These are phyloP conservation scores for Chaetothyriales sp. DNA, from an alignment of 2,329 filamentous ascomycete species.

Conservation along the genomic window DNA sequence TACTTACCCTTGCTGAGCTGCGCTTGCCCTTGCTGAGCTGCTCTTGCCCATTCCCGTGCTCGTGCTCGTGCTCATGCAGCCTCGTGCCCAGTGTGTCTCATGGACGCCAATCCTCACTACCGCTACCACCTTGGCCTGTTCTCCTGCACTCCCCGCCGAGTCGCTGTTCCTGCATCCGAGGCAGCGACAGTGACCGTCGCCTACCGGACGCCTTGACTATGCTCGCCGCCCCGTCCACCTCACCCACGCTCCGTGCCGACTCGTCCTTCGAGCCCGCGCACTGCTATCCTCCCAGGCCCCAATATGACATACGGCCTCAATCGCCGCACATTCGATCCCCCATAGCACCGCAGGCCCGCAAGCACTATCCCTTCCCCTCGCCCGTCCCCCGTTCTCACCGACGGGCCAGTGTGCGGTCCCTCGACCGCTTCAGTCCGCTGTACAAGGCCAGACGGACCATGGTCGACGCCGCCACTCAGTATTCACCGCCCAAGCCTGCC, in stretches of 20 bases:
- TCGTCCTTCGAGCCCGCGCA: slow-evolving; percentile 17
- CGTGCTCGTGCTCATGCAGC: background rate
- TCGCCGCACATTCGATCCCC: background rate
- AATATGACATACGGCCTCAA: background rate
- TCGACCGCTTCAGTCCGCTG: slow-evolving; percentile 10
- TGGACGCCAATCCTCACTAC: background rate
- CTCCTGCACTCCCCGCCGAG: background rate
- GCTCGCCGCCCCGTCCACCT: slow-evolving; percentile 30
- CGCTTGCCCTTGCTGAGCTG: too few relatives aligned
- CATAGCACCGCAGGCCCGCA: slow-evolving; percentile 1
- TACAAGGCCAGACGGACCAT: slow-evolving; percentile 18
- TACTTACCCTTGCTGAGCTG: background rate
- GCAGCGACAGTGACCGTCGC: background rate
- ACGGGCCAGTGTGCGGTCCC: slow-evolving; percentile 9
- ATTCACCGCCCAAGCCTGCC: slow-evolving; percentile 25
- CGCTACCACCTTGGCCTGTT: background rate
- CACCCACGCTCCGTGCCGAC: slow-evolving; percentile 25
- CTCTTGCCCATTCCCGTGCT: too few relatives aligned
- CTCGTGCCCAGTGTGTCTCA: background rate
- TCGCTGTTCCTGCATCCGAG: background rate
- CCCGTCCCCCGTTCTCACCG: slow-evolving; percentile 4
- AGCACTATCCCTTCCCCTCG: background rate
- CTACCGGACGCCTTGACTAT: background rate
- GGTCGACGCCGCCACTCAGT: slow-evolving; percentile 41
- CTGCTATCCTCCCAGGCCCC: background rate